Conservation (phyloP, 495 filamentous ascomycete genomes). For the Lophiotrema nucula region DNA sequence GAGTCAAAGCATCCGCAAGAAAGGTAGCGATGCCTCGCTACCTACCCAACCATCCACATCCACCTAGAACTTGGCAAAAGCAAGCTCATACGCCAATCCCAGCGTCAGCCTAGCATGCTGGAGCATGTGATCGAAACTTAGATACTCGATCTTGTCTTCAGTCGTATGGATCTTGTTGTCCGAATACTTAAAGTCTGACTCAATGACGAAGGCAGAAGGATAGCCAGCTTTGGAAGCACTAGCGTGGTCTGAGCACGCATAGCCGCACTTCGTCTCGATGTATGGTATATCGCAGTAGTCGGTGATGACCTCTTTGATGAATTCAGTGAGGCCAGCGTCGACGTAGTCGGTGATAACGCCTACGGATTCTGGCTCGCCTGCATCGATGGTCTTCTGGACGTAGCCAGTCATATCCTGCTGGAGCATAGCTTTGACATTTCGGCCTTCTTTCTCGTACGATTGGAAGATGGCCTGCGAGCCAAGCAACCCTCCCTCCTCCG, state of each 20-base stretch:
- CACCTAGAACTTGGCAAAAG: conserved; percentile 56
- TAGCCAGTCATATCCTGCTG: conserved; percentile 99
- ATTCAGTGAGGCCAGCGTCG: conserved; percentile 74
- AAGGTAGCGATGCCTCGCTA: no score
- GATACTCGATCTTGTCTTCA: conserved; percentile 80
- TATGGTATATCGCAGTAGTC: conserved; percentile 89
- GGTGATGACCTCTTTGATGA: conserved; percentile 86
- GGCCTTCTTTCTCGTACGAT: conserved; percentile 69
- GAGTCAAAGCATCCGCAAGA: no score
- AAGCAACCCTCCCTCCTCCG: conserved; percentile 87
- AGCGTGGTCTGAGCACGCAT: conserved; percentile 96
- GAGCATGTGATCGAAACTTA: conserved; percentile 96
- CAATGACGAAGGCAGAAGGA: conserved; percentile 92
- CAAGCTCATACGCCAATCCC: conserved; percentile 85
- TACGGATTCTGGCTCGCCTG: conserved; percentile 79
- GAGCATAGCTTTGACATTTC: conserved; percentile 92
- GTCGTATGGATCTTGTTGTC: conserved; percentile 89
- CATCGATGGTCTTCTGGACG: conserved; percentile 75
- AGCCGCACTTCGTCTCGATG: conserved; percentile 85
- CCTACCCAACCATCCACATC: no score
- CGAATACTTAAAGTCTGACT: conserved; percentile 79
- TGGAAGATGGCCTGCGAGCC: conserved; percentile 76
- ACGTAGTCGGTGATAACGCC: conserved; percentile 95
- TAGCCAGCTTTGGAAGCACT: conserved; percentile 96
- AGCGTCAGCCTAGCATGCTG: conserved; percentile 93